Base-by-base conservation (phyloP, 345 rosid genomes). In the Pistacia vera region DNA sequence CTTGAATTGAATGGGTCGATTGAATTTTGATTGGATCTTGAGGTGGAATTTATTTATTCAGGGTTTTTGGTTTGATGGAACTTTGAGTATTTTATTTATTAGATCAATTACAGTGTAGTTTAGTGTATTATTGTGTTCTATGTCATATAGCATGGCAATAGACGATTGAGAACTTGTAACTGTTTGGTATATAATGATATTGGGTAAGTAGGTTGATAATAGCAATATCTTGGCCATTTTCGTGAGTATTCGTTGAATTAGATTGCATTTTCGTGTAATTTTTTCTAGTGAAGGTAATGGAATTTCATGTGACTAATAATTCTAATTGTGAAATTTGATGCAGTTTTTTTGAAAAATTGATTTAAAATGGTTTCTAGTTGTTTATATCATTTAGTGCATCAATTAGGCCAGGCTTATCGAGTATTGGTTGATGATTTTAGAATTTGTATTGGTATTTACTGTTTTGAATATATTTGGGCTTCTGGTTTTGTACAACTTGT, bases 1-100 rank as follows among this genome's bases (percentile, higher is more conserved):
- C 70, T 22, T 60, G 56, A 22, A 13, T 41, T 60, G 64, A 49
- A 66, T 73, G 75, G 74, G 60, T 64, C 51, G 55, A 73, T 58
- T 59, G 13, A 63, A 46, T 59, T 25, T 70, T 68, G 86, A 83
- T 85, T 86, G 81, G 90, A 85, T 89, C 87, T 75, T 68, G 74
- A 8, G 65, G 75, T 68, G 55, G 36, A 70, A 79, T 28, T 28
- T 38, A 72, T 62, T 74, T 18, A 48, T 44, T 22, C 41, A 62
- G 25, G 54, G 73, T 72, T 62, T 41, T 68, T 67, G 56, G 41
- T 51, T 70, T 77, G 54, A 76, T 75, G 63, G 67, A 63, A 51
- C 66, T 79, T 46, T 54, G 58, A 48, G 36, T 41, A 46, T 65
- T 77, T 66, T 28, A 11, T 78, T 74, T 38, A n/a, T 48, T 35